A percentile compares a stretch with the other conserved stretches of the same genome.
These are phyloP conservation scores for Theileria sp. DNA, from an alignment of 169 alveolate species.

Conservation along the genomic window DNA sequence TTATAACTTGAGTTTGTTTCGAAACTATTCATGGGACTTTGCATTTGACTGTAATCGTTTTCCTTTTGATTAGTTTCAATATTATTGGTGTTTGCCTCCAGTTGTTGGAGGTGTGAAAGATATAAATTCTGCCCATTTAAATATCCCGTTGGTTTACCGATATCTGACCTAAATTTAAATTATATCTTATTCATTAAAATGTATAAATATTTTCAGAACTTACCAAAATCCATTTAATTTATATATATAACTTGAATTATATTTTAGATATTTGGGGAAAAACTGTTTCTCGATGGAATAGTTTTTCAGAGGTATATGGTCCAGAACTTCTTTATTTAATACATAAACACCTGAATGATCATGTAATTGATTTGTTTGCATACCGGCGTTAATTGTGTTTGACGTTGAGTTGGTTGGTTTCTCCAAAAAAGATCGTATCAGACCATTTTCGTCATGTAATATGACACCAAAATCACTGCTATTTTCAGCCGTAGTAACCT, in stretches of 20 bases:
- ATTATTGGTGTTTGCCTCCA: background rate
- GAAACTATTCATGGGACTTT: background rate
- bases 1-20: background rate
- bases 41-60: background rate
- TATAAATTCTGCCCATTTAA: conserved; percentile 67
- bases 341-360: conserved; percentile 86
- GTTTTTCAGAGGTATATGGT: conserved; percentile 85
- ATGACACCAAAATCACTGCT: conserved; percentile 97
- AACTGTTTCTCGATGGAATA: conserved; percentile 92
- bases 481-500: conserved; percentile 90
- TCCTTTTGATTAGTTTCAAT: background rate
- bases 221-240: conserved; percentile 82
- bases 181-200: background rate
- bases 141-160: conserved; percentile 74
- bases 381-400: conserved; percentile 86
- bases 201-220: conserved; percentile 22
- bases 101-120: conserved; percentile 17
- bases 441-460: conserved; percentile 84
- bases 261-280: conserved; percentile 91
- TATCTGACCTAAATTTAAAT: conserved; percentile 59
- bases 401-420: conserved; percentile 90
- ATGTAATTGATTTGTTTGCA: background rate
- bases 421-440: conserved; percentile 89
- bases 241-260: conserved; percentile 72
- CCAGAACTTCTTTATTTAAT: conserved; percentile 81